These are phyloP conservation scores for Tetraselmis striata DNA, from an alignment of 139 green algal genomes.

Conservation along the genomic window DNA sequence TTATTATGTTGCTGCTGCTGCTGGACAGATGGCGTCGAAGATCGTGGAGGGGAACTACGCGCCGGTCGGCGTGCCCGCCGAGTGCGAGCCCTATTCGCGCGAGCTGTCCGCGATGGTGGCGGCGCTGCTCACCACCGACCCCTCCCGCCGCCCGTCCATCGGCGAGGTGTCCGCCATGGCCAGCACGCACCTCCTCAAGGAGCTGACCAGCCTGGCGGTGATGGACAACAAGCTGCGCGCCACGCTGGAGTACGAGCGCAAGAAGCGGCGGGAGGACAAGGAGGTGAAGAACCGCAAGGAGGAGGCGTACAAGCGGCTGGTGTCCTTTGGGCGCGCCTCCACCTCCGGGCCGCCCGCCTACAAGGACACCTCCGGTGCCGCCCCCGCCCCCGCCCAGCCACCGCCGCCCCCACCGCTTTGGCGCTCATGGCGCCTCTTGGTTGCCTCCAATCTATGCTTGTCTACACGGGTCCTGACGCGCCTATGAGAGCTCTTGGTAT, in stretches of 20 bases:
- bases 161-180: neutral
- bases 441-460: too few species aligned
- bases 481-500: too few species aligned
- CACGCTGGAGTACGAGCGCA: neutral
- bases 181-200: neutral
- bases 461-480: too few species aligned
- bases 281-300: neutral
- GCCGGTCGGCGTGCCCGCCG: constrained; percentile 13
- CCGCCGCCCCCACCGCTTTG: neutral
- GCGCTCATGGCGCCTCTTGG: too few species aligned
- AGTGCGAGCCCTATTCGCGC: constrained; percentile 21
- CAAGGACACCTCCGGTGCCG: neutral
- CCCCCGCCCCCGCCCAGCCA: too few species aligned
- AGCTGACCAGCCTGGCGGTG: neutral
- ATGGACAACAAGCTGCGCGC: neutral
- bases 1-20: too few species aligned
- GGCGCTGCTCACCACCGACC: constrained; percentile 33
- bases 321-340: neutral
- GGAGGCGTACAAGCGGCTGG: constrained; percentile 2
- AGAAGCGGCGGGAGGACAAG: constrained; percentile 1
- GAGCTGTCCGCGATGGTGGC: constrained; percentile 33
- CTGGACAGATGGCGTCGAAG: constrained; percentile 34
- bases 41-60: constrained; percentile 41
- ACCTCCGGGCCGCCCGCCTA: neutral
- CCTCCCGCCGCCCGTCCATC: neutral